A percentile compares a stretch with the other conserved stretches of the same genome.
phyloP scores from a whole-genome alignment of 1,284 basidiomycete species.

The Termitomyces sp. region DNA sequence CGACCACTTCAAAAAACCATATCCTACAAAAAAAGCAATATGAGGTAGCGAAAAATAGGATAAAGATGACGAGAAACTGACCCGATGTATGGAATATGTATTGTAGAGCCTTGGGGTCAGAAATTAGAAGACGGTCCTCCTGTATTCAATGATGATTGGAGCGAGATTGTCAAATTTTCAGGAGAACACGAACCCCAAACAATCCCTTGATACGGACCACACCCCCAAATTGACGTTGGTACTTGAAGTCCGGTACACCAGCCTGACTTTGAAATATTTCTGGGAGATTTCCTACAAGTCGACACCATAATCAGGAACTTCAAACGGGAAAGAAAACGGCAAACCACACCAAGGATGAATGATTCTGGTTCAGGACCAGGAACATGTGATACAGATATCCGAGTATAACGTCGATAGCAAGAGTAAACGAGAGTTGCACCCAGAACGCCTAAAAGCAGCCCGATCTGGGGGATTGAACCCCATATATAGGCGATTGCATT shows the following conservation, averaged over 20 bases:
- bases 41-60: background rate
- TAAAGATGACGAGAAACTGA: constrained; percentile 8
- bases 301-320: background rate
- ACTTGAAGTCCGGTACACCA: constrained; percentile 46
- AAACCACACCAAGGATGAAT: constrained; percentile 31
- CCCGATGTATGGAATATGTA: constrained; percentile 44
- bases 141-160: constrained; percentile 14
- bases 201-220: constrained; percentile 45
- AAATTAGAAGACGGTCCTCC: constrained; percentile 39
- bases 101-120: constrained; percentile 42
- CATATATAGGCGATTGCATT: background rate
- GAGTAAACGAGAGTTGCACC: constrained; percentile 19
- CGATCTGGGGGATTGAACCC: background rate
- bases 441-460: constrained; percentile 9
- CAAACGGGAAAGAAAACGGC: background rate
- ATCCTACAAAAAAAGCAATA: constrained; percentile 25
- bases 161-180: background rate
- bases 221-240: constrained; percentile 42
- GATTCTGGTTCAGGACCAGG: constrained; percentile 38
- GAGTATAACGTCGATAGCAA: constrained; percentile 28
- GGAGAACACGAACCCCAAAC: constrained; percentile 35
- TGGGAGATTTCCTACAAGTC: constrained; percentile 39
- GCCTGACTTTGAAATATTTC: constrained; percentile 47
- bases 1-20: constrained; percentile 39
- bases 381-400: constrained; percentile 34